phyloP scores from a whole-genome alignment of 2,329 filamentous ascomycete species.

The Diaporthe sp. region DNA sequence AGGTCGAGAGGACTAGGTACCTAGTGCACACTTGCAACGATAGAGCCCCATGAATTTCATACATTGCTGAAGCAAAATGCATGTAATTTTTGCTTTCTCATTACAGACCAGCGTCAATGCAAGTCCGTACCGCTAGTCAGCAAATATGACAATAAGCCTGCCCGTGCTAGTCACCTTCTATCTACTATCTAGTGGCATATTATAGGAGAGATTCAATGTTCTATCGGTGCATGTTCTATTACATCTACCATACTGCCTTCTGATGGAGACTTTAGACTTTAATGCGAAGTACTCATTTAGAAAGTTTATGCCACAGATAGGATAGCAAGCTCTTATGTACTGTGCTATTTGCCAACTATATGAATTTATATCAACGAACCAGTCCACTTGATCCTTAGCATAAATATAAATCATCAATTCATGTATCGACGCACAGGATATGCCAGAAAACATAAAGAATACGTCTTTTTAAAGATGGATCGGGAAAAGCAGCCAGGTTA shows the following conservation, averaged over 20 bases:
- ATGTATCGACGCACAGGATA: not conserved
- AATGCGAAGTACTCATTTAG: too few relatives aligned
- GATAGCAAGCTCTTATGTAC: not conserved
- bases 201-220: not conserved
- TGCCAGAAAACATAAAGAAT: not conserved
- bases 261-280: too few relatives aligned
- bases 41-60: too few relatives aligned
- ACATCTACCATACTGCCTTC: too few relatives aligned
- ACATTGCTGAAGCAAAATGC: too few relatives aligned
- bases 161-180: too few relatives aligned
- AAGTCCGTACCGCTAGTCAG: too few relatives aligned
- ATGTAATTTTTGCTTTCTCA: too few relatives aligned
- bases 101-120: too few relatives aligned
- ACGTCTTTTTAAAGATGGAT: not conserved
- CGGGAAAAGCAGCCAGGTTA: not conserved
- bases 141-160: not conserved
- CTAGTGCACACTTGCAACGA: not conserved
- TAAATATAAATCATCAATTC: not conserved
- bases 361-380: not conserved
- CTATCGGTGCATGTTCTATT: not conserved
- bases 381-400: not conserved
- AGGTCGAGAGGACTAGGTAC: constrained; percentile 1
- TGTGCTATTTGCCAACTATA: not conserved
- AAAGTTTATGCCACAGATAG: not conserved
- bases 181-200: not conserved